A percentile compares a stretch with the other conserved stretches of the same genome.
Evolutionary conservation across 495 filamentous ascomycete genomes (phyloP).

Genomic region (Durotheca rogersii): DNA sequence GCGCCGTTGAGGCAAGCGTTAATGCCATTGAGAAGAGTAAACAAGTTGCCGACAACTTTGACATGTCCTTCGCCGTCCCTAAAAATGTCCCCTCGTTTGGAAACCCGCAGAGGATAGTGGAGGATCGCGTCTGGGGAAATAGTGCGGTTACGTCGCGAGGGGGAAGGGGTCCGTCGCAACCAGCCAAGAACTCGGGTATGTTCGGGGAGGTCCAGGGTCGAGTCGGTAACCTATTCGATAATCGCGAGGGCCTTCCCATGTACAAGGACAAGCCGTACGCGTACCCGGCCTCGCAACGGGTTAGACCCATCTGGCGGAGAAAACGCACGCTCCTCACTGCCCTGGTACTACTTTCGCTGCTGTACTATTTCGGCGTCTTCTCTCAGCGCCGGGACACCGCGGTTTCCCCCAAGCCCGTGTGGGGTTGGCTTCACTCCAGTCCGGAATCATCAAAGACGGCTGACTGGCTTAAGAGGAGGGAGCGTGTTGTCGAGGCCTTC

Average conservation of each 20-base stretch:
- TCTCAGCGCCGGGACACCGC: conserved; percentile 35
- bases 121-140: conserved; percentile 67
- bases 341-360: conserved; percentile 48
- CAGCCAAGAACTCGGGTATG: conserved; percentile 40
- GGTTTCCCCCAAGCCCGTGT: conserved; percentile 35
- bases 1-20: conserved; percentile 42
- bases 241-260: conserved; percentile 73
- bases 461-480: conserved; percentile 74
- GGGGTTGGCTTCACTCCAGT: conserved; percentile 44
- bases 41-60: conserved; percentile 41
- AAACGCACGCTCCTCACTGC: conserved; percentile 48
- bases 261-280: conserved; percentile 98
- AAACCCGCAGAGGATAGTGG: conserved; percentile 64
- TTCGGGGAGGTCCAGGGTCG: conserved; percentile 48
- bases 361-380: conserved; percentile 63
- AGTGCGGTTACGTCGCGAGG: conserved; percentile 34
- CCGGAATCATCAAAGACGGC: conserved; percentile 40
- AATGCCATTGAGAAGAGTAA: conserved; percentile 47
- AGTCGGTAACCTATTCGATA: conserved; percentile 48
- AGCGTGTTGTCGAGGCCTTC: conserved; percentile 89
- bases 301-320: conserved; percentile 49
- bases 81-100: conserved; percentile 71
- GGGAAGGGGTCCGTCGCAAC: conserved; percentile 14
- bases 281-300: conserved; percentile 57
- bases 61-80: conserved; percentile 68